Conservation (phyloP, 73 alveolate genomes). For the Loxodes magnus region DNA sequence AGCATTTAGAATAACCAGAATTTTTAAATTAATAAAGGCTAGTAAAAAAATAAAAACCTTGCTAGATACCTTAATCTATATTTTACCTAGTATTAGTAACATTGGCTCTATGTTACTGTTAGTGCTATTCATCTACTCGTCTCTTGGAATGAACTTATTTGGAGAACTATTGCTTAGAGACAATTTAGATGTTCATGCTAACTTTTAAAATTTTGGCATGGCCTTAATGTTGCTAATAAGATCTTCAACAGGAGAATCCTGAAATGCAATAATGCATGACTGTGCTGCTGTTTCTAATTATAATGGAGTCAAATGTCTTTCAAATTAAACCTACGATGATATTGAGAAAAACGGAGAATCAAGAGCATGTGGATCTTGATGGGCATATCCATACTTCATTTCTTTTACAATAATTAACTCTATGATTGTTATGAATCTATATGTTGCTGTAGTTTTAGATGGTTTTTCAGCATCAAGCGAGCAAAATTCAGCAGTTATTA, state of each 20-base stretch:
- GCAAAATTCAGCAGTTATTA: no score
- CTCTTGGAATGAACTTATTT: constrained; percentile 81
- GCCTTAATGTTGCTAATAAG: constrained; percentile 60
- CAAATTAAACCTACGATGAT: no score
- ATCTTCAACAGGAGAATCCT: constrained; percentile 85
- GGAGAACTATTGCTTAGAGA: constrained; percentile 36
- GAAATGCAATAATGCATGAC: constrained; percentile 54
- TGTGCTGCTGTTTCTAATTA: no score
- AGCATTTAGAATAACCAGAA: constrained; percentile 51
- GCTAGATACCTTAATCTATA: constrained; percentile 55
- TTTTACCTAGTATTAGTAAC: constrained; percentile 78
- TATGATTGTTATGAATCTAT: no score
- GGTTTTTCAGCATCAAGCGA: no score
- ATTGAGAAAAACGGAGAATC: no score
- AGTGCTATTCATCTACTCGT: constrained; percentile 68
- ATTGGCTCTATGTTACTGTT: constrained; percentile 70
- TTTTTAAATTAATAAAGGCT: constrained; percentile 42
- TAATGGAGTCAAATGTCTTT: no score
- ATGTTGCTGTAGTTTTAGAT: no score
- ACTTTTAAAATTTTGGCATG: constrained; percentile 59
- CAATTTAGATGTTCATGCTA: constrained; percentile 43
- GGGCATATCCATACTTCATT: no score
- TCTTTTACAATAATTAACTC: no score
- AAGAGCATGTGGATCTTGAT: no score
- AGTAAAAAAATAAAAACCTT: constrained; percentile 57